Evolutionary conservation across 2,329 filamentous ascomycete species (phyloP).

Genomic region (Fusarium bulbicola): DNA sequence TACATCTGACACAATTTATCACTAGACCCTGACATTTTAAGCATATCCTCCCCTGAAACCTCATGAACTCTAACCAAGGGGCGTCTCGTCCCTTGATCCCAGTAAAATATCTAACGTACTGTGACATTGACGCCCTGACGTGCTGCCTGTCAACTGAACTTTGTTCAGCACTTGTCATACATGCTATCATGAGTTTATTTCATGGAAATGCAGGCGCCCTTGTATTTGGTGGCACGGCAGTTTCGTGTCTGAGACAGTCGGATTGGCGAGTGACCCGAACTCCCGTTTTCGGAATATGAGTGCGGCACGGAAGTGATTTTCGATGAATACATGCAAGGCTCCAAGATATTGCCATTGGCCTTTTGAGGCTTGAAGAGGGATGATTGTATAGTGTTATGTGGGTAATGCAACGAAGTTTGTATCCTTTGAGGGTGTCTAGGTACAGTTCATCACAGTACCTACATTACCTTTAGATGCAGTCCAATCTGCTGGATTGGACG

Average conservation of each 20-base stretch:
- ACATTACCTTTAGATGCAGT: neutral
- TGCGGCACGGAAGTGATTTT: neutral
- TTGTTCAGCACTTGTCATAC: neutral
- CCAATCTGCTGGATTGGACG: neutral
- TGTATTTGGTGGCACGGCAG: neutral
- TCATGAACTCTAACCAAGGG: neutral
- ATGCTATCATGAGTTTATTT: neutral
- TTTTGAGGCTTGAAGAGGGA: neutral
- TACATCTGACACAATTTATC: neutral
- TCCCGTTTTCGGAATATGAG: neutral
- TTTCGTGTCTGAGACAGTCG: neutral
- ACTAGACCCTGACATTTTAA: neutral
- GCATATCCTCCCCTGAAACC: slow-evolving; percentile 2
- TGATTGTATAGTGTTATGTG: no score
- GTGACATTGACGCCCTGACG: neutral
- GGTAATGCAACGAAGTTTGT: neutral
- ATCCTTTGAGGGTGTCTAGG: neutral
- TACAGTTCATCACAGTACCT: neutral
- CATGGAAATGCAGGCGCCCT: neutral
- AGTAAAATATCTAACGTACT: neutral
- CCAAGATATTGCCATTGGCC: neutral
- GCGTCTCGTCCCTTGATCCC: slow-evolving; percentile 1
- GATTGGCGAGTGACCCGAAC: neutral
- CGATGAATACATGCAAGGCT: neutral
- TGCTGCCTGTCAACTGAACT: neutral